Percentiles rank a stretch among this genome's conserved stretches.
Evolutionary conservation across 139 green algal genomes (phyloP).

Genomic region (Pycnococcus provasolii): DNA sequence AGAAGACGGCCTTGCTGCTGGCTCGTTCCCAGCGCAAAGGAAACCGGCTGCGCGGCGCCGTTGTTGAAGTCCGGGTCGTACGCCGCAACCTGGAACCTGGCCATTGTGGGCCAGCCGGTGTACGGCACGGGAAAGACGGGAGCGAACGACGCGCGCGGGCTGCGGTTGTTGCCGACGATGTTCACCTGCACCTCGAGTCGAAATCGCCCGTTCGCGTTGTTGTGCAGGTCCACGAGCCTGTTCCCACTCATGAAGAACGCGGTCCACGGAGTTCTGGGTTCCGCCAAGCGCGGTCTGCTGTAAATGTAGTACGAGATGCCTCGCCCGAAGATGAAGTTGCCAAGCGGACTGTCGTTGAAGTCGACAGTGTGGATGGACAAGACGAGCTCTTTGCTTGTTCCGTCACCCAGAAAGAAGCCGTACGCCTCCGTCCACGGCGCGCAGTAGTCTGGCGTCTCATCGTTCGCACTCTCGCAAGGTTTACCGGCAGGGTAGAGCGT

Average conservation of each 20-base stretch:
- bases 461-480: background rate
- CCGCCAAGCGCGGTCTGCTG: background rate
- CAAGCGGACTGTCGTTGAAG: background rate
- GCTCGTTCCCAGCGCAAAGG: background rate
- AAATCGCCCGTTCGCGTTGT: conserved; percentile 30
- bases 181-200: conserved; percentile 24
- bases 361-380: conserved; percentile 1
- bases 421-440: conserved; percentile 27
- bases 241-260: conserved; percentile 33
- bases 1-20: conserved; percentile 11
- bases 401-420: conserved; percentile 33
- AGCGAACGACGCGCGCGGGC: conserved; percentile 18
- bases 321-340: conserved; percentile 21
- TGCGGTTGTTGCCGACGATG: conserved; percentile 24
- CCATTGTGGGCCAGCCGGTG: conserved; percentile 1
- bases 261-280: conserved; percentile 5
- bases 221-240: conserved; percentile 30
- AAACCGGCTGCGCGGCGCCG: conserved; percentile 3
- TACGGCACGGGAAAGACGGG: conserved; percentile 29
- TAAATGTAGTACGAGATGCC: background rate
- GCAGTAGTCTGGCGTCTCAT: conserved; percentile 6
- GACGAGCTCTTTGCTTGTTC: conserved; percentile 1
- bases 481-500: conserved; percentile 6
- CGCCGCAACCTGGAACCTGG: conserved; percentile 25
- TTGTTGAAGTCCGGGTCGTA: conserved; percentile 24